Base-by-base conservation (phyloP, 768 basidiomycete species). In the Psilocybe tampanensis region DNA sequence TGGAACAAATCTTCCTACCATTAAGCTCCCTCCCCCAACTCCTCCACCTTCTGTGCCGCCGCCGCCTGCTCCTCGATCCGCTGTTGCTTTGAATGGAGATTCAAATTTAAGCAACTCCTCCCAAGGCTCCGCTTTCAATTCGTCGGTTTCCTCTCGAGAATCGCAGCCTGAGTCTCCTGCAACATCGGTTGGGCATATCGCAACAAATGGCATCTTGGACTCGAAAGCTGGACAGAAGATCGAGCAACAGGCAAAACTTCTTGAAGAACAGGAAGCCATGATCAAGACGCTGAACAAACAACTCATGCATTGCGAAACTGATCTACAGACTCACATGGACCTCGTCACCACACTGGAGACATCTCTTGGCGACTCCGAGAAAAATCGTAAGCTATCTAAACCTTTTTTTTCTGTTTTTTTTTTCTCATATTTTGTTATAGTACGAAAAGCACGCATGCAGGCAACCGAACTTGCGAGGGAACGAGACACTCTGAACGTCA, bases 201-300 rank as follows among this genome's bases (percentile, higher is more conserved):
- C 79, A 12, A 73, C 80, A 9, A 78, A 78, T 54, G 72, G 77
- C 3, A 65, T 74, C 15, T 60, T 76, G 17, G 92, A 93, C 64
- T 55, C 76, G 43, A 92, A 92, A 70, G 56, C 82, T 5, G 62
- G 73, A 1, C 75, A 72, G 42, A 85, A 83, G 65, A 64, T 94
- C 8, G 90, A 92, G 65, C 85, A 90, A 59, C 90, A 91, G 70
- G 71, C 82, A 18, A 90, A 88, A 65, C 86, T 83, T 44, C 74
- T 94, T 34, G 90, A 86, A 12, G 94, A 95, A 76, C 90, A 93
- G 68, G 90, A 93, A 63, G 84, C 80, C 49, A 95, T 94, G 89
- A 92, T 96, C 76, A 91, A 92, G 73, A 94, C 91, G 21, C 82
- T 97, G 60, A 95, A 94, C 73, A 95, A 96, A 71, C 94, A 95